Percentiles rank a stretch among this genome's conserved stretches.
phyloP scores from a whole-genome alignment of 108 stramenopile species.

The Cyclotella atomus region DNA sequence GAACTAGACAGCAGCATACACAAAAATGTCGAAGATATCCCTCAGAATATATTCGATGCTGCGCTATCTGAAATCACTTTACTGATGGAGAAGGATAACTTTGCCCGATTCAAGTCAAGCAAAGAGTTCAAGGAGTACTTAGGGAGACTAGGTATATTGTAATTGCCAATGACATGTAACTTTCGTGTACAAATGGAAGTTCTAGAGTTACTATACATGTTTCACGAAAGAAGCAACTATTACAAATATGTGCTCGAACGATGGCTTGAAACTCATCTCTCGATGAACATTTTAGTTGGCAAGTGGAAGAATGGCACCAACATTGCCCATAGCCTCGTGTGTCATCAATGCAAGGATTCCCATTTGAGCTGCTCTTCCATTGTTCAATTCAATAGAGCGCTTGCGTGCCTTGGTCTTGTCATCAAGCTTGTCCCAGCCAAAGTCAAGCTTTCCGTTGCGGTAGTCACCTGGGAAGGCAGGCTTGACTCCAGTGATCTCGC shows the following conservation, averaged over 20 bases:
- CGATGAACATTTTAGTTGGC: conserved; percentile 1
- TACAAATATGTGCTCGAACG: no score
- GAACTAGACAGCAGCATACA: conserved; percentile 19
- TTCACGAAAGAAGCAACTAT: not conserved
- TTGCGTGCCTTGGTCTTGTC: conserved; percentile 72
- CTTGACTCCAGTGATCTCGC: conserved; percentile 8
- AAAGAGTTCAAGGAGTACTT: conserved; percentile 2
- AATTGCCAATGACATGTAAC: not conserved
- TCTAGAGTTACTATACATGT: not conserved
- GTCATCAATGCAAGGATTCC: conserved; percentile 91
- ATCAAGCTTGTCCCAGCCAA: conserved; percentile 72
- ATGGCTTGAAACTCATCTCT: no score
- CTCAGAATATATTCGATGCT: conserved; percentile 38
- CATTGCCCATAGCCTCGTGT: conserved; percentile 76
- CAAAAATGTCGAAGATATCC: conserved; percentile 12
- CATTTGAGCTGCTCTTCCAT: conserved; percentile 38
- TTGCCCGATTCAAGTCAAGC: conserved; percentile 37
- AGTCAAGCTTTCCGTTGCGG: conserved; percentile 81
- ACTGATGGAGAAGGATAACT: conserved; percentile 57
- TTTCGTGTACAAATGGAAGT: not conserved
- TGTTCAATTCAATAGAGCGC: conserved; percentile 92
- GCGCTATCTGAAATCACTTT: conserved; percentile 43
- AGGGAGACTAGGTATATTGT: not conserved
- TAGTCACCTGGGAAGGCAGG: conserved; percentile 81
- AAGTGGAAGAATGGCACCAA: conserved; percentile 27